Base-by-base conservation (phyloP, 164 flowering plant genomes). In the Tetracentron sinense region DNA sequence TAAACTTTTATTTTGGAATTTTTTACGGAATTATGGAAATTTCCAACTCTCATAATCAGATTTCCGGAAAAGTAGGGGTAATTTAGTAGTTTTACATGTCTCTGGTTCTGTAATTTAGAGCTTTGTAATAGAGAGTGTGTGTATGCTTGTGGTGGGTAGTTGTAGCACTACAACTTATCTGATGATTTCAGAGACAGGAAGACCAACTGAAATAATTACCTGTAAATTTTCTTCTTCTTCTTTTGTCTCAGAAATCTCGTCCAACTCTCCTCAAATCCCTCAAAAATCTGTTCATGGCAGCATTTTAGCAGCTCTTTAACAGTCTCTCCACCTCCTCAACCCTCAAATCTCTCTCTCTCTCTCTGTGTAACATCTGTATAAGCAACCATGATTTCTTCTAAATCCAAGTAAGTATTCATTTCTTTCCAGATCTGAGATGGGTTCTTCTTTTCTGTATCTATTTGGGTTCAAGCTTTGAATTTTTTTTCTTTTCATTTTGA, bases 361-460 rank as follows among this genome's bases (percentile, higher is more conserved):
- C 25, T 42, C n/a, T 35, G 2, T 28, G 12, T 4, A n/a, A 21
- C 64, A 26, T 51, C 63, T 10, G 21, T 38, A 33, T n/a, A 3
- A 56, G 20, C 61, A 48, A 63, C 70, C 69, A 75, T 67, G 81
- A 71, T 82, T 74, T 68, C 92, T 48, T 61, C 91, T 6, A 84
- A 80, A 70, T 63, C 87, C 75, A 86, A 74, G 92, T 84, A 67
- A 72, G 85, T 69, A 7, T 6, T 7, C 54, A 59, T 50, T 0
- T 27, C 44, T 63, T 31, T 50, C 35, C 61, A 72, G 84, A 78
- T 83, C 83, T 73, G 74, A 65, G 47, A 58, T 54, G 23, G 59
- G 65, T 20, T 63, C 69, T 59, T 7, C 4, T 53, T 29, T 31
- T 21, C 42, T 33, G 15, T 15, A 2, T 54, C 12, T 25, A 48